These are phyloP conservation scores for Coemansia umbellata DNA, from an alignment of 192 early-diverging fungal genomes.

Conservation along the genomic window DNA sequence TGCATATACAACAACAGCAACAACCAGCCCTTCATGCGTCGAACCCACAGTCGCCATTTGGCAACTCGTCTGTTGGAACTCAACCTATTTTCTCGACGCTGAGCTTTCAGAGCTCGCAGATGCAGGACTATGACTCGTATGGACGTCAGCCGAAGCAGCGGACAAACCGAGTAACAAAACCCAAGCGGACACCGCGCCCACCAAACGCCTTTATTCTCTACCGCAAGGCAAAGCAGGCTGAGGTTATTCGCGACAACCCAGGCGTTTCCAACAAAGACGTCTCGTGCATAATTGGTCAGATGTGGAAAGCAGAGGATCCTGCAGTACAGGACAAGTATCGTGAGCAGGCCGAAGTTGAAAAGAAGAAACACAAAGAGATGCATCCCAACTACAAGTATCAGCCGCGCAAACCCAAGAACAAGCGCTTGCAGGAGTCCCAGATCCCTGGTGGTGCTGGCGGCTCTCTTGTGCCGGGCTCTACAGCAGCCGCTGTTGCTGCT, in stretches of 20 bases:
- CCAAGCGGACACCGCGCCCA: conserved; percentile 53
- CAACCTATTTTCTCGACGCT: conserved; percentile 45
- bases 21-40: conserved; percentile 23
- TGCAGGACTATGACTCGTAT: conserved; percentile 48
- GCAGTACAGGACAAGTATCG: conserved; percentile 51
- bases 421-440: conserved; percentile 41
- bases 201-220: conserved; percentile 56
- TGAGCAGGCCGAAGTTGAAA: conserved; percentile 51
- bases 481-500: not conserved
- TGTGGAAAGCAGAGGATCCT: conserved; percentile 53
- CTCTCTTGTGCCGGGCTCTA: conserved; percentile 11
- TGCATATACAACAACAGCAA: conserved; percentile 5
- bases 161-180: conserved; percentile 33
- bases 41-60: conserved; percentile 34
- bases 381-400: conserved; percentile 58
- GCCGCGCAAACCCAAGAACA: conserved; percentile 53
- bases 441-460: conserved; percentile 14
- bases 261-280: conserved; percentile 55
- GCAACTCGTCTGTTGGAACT: conserved; percentile 28
- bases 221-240: conserved; percentile 54
- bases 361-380: conserved; percentile 53
- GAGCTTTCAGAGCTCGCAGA: conserved; percentile 41
- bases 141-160: conserved; percentile 37
- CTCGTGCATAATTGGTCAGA: conserved; percentile 55
- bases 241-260: conserved; percentile 51